These are phyloP conservation scores for Kwoniella sp. DNA, from an alignment of 768 basidiomycete genomes.

Conservation along the genomic window DNA sequence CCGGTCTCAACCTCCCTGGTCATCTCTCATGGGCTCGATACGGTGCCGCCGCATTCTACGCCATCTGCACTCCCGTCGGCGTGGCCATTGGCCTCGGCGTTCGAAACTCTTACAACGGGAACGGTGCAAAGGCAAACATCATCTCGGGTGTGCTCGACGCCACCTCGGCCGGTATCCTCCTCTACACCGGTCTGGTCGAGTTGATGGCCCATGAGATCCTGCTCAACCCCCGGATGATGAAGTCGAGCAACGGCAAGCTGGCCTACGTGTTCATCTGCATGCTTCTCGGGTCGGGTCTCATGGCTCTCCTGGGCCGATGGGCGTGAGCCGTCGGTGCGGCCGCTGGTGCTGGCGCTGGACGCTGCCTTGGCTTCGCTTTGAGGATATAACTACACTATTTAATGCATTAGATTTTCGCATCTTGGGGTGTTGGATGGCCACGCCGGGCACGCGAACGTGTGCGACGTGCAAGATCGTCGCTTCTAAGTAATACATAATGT, in stretches of 20 bases:
- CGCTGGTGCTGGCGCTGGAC: too few species aligned
- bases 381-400: too few species aligned
- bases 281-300: conserved; percentile 76
- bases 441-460: too few species aligned
- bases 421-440: too few species aligned
- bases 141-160: conserved; percentile 82
- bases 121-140: conserved; percentile 67
- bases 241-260: conserved; percentile 63
- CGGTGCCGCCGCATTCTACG: conserved; percentile 39
- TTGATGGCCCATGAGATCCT: conserved; percentile 92
- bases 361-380: too few species aligned
- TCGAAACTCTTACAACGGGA: conserved; percentile 72
- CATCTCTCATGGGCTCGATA: conserved; percentile 36
- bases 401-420: too few species aligned
- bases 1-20: conserved; percentile 58
- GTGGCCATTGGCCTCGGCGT: conserved; percentile 69
- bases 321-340: too few species aligned
- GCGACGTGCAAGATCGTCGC: too few species aligned
- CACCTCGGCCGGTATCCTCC: conserved; percentile 76
- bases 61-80: conserved; percentile 62
- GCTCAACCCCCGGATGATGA: conserved; percentile 79
- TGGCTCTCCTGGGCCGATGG: conserved; percentile 88
- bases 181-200: conserved; percentile 54
- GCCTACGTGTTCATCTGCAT: conserved; percentile 71
- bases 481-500: too few species aligned